Conservation (phyloP, 208 protist genomes). For the Trichomonas gallinae region DNA sequence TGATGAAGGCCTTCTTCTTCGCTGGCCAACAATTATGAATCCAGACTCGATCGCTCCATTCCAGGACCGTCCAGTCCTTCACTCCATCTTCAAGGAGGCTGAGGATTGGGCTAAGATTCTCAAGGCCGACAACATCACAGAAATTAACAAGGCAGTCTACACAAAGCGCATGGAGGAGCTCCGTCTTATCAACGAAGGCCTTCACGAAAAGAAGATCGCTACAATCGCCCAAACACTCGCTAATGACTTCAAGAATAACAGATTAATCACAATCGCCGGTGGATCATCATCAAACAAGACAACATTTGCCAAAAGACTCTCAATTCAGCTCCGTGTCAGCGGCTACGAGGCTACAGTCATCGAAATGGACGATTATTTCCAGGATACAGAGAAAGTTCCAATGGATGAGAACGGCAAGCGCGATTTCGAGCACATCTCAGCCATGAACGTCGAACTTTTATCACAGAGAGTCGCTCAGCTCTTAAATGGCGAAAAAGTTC, state of each 20-base stretch:
- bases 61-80: not conserved
- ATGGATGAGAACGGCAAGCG: not conserved
- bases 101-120: not conserved
- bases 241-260: not conserved
- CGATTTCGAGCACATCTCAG: not conserved
- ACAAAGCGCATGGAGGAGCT: not conserved
- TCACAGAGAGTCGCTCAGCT: not conserved
- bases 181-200: not conserved
- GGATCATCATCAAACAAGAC: conserved; percentile 2
- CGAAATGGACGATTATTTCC: conserved; percentile 5
- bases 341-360: not conserved
- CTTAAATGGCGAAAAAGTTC: not conserved
- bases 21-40: not conserved
- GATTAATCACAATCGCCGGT: not conserved
- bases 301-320: not conserved
- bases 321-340: not conserved
- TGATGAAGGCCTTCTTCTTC: not conserved
- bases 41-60: not conserved
- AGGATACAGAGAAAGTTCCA: not conserved
- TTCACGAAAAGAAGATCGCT: not conserved
- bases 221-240: not conserved
- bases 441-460: not conserved
- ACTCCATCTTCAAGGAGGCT: not conserved
- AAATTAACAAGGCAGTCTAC: not conserved
- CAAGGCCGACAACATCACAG: not conserved